These are phyloP conservation scores for Diaporthe capsici DNA, from an alignment of 2,329 filamentous ascomycete species.

Conservation along the genomic window DNA sequence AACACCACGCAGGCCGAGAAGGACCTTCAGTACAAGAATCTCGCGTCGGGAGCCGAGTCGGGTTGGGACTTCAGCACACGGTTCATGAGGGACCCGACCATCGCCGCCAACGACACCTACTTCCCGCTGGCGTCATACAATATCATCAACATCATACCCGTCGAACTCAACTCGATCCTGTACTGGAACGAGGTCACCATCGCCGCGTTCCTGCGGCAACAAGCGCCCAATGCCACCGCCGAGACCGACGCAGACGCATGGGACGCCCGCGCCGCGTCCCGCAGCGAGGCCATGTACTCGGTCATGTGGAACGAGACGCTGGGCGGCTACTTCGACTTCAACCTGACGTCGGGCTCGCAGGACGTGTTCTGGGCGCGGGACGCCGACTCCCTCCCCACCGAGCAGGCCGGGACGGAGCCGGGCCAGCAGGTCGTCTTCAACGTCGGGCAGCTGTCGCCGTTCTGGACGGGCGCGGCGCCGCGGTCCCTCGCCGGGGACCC, in stretches of 20 bases:
- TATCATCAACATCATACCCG: slow-evolving; percentile 69
- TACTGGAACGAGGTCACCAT: slow-evolving; percentile 76
- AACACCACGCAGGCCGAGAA: slow-evolving; percentile 62
- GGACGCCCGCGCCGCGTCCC: slow-evolving; percentile 62
- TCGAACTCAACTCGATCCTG: slow-evolving; percentile 78
- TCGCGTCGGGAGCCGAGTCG: slow-evolving; percentile 76
- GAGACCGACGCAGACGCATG: slow-evolving; percentile 58
- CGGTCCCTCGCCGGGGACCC: slow-evolving; percentile 70
- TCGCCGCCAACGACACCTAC: slow-evolving; percentile 71
- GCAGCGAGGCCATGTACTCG: slow-evolving; percentile 73
- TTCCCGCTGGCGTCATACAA: slow-evolving; percentile 77
- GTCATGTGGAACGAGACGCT: slow-evolving; percentile 76
- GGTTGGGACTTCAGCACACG: slow-evolving; percentile 76
- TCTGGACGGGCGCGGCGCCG: slow-evolving; percentile 77
- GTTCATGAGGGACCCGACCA: slow-evolving; percentile 69
- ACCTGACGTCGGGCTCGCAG: slow-evolving; percentile 70
- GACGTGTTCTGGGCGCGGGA: slow-evolving; percentile 68
- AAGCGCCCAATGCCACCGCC: slow-evolving; percentile 58
- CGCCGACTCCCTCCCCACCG: slow-evolving; percentile 54
- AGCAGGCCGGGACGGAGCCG: slow-evolving; percentile 61
- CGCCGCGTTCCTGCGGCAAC: slow-evolving; percentile 63
- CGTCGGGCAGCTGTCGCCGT: slow-evolving; percentile 75
- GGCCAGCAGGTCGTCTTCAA: slow-evolving; percentile 71
- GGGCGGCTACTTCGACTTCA: slow-evolving; percentile 78
- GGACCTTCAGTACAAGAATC: slow-evolving; percentile 69